Evolutionary conservation across 1,284 basidiomycete genomes (phyloP).

Genomic region (Schizopora paradoxa): DNA sequence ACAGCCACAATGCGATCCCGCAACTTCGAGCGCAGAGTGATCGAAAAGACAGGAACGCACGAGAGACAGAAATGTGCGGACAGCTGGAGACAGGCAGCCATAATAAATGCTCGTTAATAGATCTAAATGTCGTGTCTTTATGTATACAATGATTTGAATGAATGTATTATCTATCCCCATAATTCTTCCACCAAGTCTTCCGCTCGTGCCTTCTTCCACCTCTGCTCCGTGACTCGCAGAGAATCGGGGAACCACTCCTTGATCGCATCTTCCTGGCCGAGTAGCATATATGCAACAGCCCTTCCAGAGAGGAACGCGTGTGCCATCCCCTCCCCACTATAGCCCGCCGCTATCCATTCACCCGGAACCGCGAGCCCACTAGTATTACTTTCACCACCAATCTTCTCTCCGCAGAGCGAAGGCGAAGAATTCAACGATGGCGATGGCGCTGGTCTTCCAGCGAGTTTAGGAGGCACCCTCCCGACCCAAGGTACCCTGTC

Average conservation of each 20-base stretch:
- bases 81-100: no score
- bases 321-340: conserved; percentile 63
- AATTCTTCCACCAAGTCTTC: conserved; percentile 25
- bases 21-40: no score
- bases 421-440: conserved; percentile 19
- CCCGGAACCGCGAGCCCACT: conserved; percentile 25
- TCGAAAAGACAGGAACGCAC: no score
- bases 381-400: not conserved
- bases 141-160: no score
- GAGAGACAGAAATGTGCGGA: no score
- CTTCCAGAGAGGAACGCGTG: conserved; percentile 57
- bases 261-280: conserved; percentile 32
- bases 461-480: conserved; percentile 37
- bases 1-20: no score
- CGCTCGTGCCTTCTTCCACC: conserved; percentile 40
- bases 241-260: conserved; percentile 46
- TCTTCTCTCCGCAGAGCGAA: not conserved
- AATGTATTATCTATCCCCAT: conserved; percentile 12
- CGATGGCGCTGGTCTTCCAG: conserved; percentile 27
- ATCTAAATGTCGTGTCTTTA: no score
- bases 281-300: conserved; percentile 53
- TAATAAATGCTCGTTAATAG: no score
- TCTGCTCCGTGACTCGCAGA: conserved; percentile 43
- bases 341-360: conserved; percentile 55
- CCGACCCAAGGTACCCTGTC: conserved; percentile 56